Evolutionary conservation across 176 grass and related monocot species (phyloP).

Genomic region (Lolium perenne): DNA sequence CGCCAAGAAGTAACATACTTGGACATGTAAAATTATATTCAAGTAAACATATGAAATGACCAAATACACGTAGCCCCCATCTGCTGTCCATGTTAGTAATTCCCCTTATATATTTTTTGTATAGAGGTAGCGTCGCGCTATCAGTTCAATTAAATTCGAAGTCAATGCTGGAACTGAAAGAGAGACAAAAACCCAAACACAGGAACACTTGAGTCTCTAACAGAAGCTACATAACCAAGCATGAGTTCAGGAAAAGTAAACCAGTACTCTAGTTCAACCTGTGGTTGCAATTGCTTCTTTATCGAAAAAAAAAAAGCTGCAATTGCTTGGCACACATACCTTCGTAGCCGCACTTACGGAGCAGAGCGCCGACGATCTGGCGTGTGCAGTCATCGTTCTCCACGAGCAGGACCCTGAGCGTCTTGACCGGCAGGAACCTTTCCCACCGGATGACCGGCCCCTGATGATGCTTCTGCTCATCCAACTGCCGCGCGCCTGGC

Average conservation of each 20-base stretch:
- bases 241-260: not conserved
- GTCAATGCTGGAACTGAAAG: not conserved
- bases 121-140: not conserved
- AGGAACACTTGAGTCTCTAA: not conserved
- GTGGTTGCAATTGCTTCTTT: not conserved
- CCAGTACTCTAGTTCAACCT: slow-evolving; percentile 1
- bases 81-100: no score
- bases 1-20: not conserved
- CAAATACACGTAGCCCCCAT: no score
- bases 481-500: not conserved
- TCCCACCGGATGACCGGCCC: slow-evolving; percentile 66
- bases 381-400: slow-evolving; percentile 90
- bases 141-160: slow-evolving; percentile 6
- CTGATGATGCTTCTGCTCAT: slow-evolving; percentile 58
- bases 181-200: slow-evolving; percentile 4
- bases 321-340: slow-evolving; percentile 63
- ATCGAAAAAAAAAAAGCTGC: no score
- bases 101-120: no score
- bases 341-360: slow-evolving; percentile 88
- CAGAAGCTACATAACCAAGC: slow-evolving; percentile 3
- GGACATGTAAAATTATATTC: no score
- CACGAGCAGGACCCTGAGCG: slow-evolving; percentile 73
- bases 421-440: slow-evolving; percentile 77
- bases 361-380: slow-evolving; percentile 81
- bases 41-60: no score